Evolutionary conservation across 495 filamentous ascomycete genomes (phyloP), one percentile per base, ranked within the genome.

Genomic region (Staphylotrichum longicolle): DNA sequence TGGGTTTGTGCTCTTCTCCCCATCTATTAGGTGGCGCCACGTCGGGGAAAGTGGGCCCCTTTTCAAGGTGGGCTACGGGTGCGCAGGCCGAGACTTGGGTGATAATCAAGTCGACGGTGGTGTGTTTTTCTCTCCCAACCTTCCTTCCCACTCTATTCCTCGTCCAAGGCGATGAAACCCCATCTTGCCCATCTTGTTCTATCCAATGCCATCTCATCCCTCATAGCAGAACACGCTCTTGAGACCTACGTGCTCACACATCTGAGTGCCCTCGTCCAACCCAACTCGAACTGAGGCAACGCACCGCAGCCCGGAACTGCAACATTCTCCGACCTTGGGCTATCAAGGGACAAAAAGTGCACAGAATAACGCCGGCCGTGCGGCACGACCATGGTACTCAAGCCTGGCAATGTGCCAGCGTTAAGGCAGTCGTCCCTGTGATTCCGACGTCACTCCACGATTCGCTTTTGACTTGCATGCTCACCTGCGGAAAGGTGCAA

Each of bases 391-490:
- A 70, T 66, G 62, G 44, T 61, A 5, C 53, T 58, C 15, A 32
- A 58, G n/a, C 51, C 56, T 45, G 54, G 54, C 33, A 44, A 71
- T 67, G 66, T 46, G 64, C 57, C 57, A 47, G 32, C 45, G 39
- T 64, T 57, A 47, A 47, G 30, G 15, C 47, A 9, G 41, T 54
- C 49, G 39, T 53, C 44, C 10, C 39, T 49, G 37, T 10, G 30
- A 34, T 33, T 30, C 41, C 12, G 34, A 63, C 20, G 20, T 27
- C 20, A 27, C 20, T 27, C 20, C 20, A 27, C 20, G 20, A 27
- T 27, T 27, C 20, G 20, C 20, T 27, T 27, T 27, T 1, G 20
- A 27, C 20, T 27, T 27, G 20, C 33, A 7, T 40, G 32, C n/a
- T 41, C 15, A 11, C 47, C 11, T 20, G 27, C 33, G 27, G 37